Evolutionary conservation across 2,329 filamentous ascomycete genomes (phyloP).

Genomic region (Paraphoma sp.): DNA sequence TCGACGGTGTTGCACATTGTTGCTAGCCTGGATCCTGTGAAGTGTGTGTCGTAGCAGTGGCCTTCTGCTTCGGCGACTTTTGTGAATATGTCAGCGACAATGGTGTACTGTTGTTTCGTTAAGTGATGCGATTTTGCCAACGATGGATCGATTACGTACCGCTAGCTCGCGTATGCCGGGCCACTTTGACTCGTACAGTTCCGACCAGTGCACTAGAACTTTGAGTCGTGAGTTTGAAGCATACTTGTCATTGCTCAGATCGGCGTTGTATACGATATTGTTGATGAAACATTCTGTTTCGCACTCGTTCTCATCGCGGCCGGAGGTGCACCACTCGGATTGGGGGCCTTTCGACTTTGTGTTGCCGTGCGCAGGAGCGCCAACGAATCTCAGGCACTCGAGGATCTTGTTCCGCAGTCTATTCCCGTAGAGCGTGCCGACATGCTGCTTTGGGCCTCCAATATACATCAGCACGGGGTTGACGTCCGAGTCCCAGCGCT

Average conservation of each 20-base stretch:
- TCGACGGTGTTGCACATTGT: background rate
- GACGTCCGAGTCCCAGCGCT: background rate
- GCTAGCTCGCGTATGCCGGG: background rate
- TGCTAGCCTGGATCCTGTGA: background rate
- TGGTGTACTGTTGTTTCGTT: too few relatives aligned
- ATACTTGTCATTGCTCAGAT: background rate
- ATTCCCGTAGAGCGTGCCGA: conserved; percentile 1
- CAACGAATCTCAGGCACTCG: background rate
- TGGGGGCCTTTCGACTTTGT: too few relatives aligned
- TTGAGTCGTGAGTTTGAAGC: background rate
- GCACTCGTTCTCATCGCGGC: too few relatives aligned
- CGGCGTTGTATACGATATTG: background rate
- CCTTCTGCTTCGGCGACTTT: background rate
- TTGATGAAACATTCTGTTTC: conserved; percentile 3
- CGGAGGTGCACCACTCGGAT: too few relatives aligned
- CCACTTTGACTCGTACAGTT: background rate
- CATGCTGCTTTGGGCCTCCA: conserved; percentile 1
- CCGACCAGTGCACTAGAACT: background rate
- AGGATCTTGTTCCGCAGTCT: conserved; percentile 4
- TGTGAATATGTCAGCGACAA: too few relatives aligned
- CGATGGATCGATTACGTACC: too few relatives aligned
- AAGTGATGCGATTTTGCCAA: too few relatives aligned
- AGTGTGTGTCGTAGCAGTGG: background rate
- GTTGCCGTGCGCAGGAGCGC: too few relatives aligned
- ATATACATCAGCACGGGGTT: background rate